A percentile compares a stretch with the other conserved stretches of the same genome.
phyloP scores from a whole-genome alignment of 2,329 filamentous ascomycete genomes.

The Remersonia thermophila region DNA sequence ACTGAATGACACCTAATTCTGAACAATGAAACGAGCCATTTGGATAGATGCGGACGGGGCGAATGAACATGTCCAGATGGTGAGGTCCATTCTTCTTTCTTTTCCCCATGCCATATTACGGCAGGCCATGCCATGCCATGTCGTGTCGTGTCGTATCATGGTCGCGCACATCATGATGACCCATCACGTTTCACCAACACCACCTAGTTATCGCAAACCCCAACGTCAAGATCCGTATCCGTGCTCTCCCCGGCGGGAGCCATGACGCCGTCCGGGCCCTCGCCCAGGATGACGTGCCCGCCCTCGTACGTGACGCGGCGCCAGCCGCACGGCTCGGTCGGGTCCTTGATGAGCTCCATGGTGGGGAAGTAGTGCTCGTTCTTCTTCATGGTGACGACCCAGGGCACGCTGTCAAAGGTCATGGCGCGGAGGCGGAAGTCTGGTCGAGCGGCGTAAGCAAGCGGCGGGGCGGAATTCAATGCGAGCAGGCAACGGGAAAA shows the following conservation, averaged over 20 bases:
- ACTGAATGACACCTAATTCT: no score
- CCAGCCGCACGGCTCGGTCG: constrained; percentile 48
- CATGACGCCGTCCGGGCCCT: constrained; percentile 38
- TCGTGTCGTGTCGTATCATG: no score
- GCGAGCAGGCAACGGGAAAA: background rate
- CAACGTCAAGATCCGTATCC: constrained; percentile 15
- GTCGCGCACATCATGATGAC: no score
- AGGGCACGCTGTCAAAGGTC: constrained; percentile 95
- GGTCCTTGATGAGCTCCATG: constrained; percentile 56
- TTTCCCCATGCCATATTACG: no score
- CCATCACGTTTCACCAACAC: background rate
- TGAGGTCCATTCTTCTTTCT: no score
- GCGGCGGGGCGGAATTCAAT: no score
- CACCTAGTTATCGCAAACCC: constrained; percentile 1
- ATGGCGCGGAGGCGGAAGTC: constrained; percentile 95
- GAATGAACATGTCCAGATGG: no score
- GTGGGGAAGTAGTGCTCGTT: constrained; percentile 89
- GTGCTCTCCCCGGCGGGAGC: constrained; percentile 27
- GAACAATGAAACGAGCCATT: no score
- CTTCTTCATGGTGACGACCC: constrained; percentile 99
- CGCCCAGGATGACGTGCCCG: constrained; percentile 39
- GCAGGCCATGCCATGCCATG: no score
- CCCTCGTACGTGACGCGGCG: constrained; percentile 49
- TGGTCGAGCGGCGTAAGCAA: constrained; percentile 23
- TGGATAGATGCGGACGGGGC: no score